phyloP scores from a whole-genome alignment of 2,329 filamentous ascomycete species.

The Mollisiaceae sp. region DNA sequence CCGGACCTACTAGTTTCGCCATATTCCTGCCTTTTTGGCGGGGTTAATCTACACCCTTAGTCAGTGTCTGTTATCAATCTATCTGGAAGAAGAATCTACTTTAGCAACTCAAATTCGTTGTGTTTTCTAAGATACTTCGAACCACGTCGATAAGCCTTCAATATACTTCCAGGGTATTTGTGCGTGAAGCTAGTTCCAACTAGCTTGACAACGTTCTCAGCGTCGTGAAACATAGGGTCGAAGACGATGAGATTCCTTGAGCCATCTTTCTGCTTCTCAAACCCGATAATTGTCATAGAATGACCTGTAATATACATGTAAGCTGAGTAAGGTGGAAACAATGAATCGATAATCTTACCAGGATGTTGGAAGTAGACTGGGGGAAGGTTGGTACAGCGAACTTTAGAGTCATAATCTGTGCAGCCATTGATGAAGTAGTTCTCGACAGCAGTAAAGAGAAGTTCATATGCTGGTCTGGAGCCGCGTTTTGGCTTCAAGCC shows the following conservation, averaged over 20 bases:
- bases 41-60: not conserved
- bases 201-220: slow-evolving; percentile 64
- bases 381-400: slow-evolving; percentile 74
- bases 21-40: not conserved
- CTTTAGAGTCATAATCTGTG: slow-evolving; percentile 58
- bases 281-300: slow-evolving; percentile 86
- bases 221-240: slow-evolving; percentile 81
- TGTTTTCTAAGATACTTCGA: slow-evolving; percentile 71
- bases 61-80: too few species aligned
- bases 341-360: slow-evolving; percentile 49
- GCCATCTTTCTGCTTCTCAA: slow-evolving; percentile 72
- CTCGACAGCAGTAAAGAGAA: slow-evolving; percentile 72
- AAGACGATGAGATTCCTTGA: slow-evolving; percentile 78
- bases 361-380: slow-evolving; percentile 91
- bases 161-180: slow-evolving; percentile 55
- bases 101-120: slow-evolving; percentile 79
- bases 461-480: slow-evolving; percentile 35
- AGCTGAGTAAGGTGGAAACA: not conserved
- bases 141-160: slow-evolving; percentile 77
- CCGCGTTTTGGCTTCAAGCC: slow-evolving; percentile 57
- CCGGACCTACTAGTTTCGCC: not conserved
- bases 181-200: slow-evolving; percentile 54
- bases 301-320: slow-evolving; percentile 61
- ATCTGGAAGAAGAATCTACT: slow-evolving; percentile 52
- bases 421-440: slow-evolving; percentile 71